Percentiles rank a stretch among this genome's conserved stretches.
Evolutionary conservation across 2,329 filamentous ascomycete species (phyloP).

Genomic region (Sporothrix luriei): DNA sequence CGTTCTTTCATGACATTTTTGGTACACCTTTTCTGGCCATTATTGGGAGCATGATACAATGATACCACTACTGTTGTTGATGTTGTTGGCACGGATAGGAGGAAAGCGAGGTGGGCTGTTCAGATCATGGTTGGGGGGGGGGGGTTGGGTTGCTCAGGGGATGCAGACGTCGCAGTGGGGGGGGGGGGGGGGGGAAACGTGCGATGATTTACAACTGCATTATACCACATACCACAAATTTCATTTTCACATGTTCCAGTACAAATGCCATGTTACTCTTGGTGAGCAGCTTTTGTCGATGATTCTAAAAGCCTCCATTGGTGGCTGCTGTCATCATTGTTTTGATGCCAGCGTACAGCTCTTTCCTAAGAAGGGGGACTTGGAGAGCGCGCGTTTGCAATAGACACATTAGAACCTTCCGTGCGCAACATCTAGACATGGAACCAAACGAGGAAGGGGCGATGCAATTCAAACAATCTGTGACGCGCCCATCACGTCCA

Average conservation of each 20-base stretch:
- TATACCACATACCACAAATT: conserved; percentile 18
- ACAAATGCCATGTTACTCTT: neutral
- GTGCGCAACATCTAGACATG: no score
- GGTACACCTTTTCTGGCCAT: neutral
- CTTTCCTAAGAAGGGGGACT: neutral
- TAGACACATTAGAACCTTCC: no score
- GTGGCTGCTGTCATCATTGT: neutral
- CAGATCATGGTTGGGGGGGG: no score
- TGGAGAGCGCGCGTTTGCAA: neutral
- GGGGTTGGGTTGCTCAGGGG: neutral
- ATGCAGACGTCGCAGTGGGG: neutral
- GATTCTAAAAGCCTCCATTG: no score
- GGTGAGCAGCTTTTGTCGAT: neutral
- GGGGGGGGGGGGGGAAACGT: neutral
- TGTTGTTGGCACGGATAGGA: conserved; percentile 17
- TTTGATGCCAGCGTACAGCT: neutral
- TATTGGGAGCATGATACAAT: neutral
- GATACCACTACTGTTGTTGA: conserved; percentile 14
- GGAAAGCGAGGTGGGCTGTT: neutral
- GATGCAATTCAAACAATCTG: neutral
- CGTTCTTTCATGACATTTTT: neutral
- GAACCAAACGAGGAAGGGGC: neutral
- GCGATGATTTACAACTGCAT: conserved; percentile 20
- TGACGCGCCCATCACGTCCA: no score
- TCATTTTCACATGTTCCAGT: conserved; percentile 17